Conservation (phyloP, 352 stramenopile genomes). For the Globisporangium megalacanthum region DNA sequence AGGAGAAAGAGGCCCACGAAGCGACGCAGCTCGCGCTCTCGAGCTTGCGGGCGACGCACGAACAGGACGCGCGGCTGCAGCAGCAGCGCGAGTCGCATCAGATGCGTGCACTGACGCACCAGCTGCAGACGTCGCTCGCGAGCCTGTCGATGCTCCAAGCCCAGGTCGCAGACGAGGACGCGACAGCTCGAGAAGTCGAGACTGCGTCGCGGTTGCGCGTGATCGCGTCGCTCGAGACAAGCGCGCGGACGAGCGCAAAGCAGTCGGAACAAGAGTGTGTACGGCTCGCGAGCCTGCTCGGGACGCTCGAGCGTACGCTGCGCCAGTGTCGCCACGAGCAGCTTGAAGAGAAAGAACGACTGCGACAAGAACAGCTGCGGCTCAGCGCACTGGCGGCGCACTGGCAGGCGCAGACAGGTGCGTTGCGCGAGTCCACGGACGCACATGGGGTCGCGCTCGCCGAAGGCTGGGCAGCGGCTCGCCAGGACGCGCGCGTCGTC, state of each 20-base stretch:
- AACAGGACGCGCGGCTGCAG: constrained; percentile 33
- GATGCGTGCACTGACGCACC: constrained; percentile 40
- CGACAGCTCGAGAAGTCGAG: constrained; percentile 34
- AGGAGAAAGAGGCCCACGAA: constrained; percentile 27
- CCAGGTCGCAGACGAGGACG: constrained; percentile 34
- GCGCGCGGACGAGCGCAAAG: constrained; percentile 43
- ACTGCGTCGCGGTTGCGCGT: constrained; percentile 49
- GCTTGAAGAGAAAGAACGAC: constrained; percentile 67
- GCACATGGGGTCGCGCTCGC: constrained; percentile 36
- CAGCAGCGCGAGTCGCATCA: constrained; percentile 35
- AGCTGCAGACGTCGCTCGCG: constrained; percentile 49
- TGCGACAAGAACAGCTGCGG: constrained; percentile 64
- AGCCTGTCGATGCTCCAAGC: constrained; percentile 43
- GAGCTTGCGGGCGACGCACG: constrained; percentile 26
- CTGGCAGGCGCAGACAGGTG: constrained; percentile 56
- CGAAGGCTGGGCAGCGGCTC: constrained; percentile 26
- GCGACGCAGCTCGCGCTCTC: constrained; percentile 21
- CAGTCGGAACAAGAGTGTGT: constrained; percentile 58
- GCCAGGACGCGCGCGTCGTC: constrained; percentile 40
- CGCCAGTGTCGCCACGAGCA: constrained; percentile 48
- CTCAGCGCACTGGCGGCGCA: constrained; percentile 52
- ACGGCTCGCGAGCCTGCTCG: constrained; percentile 42
- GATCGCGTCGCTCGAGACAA: constrained; percentile 54
- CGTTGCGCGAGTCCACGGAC: constrained; percentile 47
- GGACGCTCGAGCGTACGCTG: constrained; percentile 43